Base-by-base conservation (phyloP, 257 asterid genomes). In the Capsicum rhomboideum region DNA sequence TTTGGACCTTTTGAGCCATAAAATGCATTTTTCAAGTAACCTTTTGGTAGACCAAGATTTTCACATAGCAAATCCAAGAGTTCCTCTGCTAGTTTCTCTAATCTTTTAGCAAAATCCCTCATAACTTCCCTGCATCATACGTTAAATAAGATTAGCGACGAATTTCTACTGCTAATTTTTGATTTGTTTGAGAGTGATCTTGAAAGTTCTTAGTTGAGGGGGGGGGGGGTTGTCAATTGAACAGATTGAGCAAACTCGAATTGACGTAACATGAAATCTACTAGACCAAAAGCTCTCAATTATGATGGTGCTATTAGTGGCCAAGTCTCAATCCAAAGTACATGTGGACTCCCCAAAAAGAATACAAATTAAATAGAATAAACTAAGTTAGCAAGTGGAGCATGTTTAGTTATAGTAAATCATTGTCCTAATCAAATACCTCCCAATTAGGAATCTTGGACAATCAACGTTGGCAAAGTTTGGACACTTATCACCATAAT, bases 21-120 rank as follows among this genome's bases (percentile, higher is more conserved):
- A 87, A 93, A 91, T 0, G 89, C 90, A 6, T 40, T 86, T 82
- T 92, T 92, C 58, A 93, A 85, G 89, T 86, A 83, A 5, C 96
- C 91, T 18, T 77, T 87, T 18, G 90, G 90, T 6, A 92, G 88
- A 52, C 93, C 93, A 72, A 93, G 88, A 72, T 89, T 93, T 37
- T 89, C 93, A 66, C 92, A 94, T 82, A 92, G 91, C 40, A 83
- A 82, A 42, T 93, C 94, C 89, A 91, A 85, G 6, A 93, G 91
- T 79, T 80, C 87, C 85, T 87, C 79, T 0, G 94, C 96, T 7
- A 92, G 83, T 56, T 90, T 93, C 88, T 86, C 90, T 49, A 92
- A 80, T 77, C 86, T 92, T 20, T 1, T 85, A 28, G 93, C 88
- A 90, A 89, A 93, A 52, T 92, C 94, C 82, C 86, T 82, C 96